Conservation (phyloP, 2,329 filamentous ascomycete species). For the Colletotrichum tanaceti region DNA sequence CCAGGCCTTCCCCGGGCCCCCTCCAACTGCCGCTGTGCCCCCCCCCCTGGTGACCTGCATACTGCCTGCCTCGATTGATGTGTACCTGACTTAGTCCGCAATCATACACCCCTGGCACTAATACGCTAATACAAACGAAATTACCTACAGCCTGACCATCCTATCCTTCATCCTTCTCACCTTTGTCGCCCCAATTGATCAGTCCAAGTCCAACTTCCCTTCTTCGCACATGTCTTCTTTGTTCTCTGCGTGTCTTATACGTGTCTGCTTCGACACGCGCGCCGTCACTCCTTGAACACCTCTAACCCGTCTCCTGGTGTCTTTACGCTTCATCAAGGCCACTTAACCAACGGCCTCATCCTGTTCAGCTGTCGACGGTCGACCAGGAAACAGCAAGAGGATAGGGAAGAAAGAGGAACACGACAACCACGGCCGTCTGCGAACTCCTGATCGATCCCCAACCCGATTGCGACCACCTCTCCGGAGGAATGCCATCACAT, state of each 20-base stretch:
- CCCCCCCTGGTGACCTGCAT: too few relatives aligned
- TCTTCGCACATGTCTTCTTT: too few relatives aligned
- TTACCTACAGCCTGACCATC: too few relatives aligned
- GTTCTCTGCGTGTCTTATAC: too few relatives aligned
- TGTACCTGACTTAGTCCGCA: too few relatives aligned
- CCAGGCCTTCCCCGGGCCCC: too few relatives aligned
- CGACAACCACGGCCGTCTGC: not conserved
- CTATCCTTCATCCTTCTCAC: not conserved
- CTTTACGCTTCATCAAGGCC: not conserved
- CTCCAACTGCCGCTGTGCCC: too few relatives aligned
- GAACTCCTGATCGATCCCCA: not conserved
- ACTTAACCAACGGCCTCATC: not conserved
- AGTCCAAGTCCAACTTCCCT: not conserved
- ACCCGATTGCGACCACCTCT: not conserved
- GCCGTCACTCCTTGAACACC: not conserved
- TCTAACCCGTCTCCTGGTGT: not conserved
- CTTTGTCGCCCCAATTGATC: not conserved
- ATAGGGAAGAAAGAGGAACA: not conserved
- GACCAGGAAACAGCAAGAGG: not conserved
- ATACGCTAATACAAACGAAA: not conserved
- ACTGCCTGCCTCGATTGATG: too few relatives aligned
- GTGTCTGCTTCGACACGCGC: not conserved
- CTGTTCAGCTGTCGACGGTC: not conserved
- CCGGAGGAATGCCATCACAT: slow-evolving; percentile 22
- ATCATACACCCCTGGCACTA: not conserved